Evolutionary conservation across 768 basidiomycete species (phyloP).

Genomic region (Panaeolus cyanescens): DNA sequence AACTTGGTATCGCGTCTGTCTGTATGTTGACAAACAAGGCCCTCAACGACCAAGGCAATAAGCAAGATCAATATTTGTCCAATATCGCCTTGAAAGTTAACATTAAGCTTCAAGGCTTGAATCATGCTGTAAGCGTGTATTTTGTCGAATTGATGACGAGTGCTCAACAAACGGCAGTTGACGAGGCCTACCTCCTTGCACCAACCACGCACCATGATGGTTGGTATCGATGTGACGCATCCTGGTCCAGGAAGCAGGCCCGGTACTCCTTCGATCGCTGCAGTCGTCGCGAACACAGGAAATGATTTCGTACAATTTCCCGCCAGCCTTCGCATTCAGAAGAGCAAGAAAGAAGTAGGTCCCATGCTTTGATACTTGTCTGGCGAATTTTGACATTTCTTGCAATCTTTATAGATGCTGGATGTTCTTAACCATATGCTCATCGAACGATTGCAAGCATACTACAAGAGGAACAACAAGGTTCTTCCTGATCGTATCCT

Average conservation of each 20-base stretch:
- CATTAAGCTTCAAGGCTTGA: slow-evolving; percentile 80
- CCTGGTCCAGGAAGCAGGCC: slow-evolving; percentile 65
- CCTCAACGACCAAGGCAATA: slow-evolving; percentile 42
- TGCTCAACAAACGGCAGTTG: slow-evolving; percentile 44
- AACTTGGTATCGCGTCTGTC: slow-evolving; percentile 75
- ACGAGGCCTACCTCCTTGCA: slow-evolving; percentile 58
- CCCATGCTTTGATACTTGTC: neutral
- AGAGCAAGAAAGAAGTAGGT: slow-evolving; percentile 48
- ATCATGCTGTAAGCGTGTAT: slow-evolving; percentile 51
- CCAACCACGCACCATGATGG: slow-evolving; percentile 74
- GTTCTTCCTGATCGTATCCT: slow-evolving; percentile 66
- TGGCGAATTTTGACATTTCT: neutral
- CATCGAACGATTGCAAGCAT: slow-evolving; percentile 64
- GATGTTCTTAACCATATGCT: slow-evolving; percentile 67
- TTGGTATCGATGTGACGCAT: slow-evolving; percentile 86
- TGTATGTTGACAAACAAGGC: slow-evolving; percentile 72
- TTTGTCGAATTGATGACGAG: slow-evolving; percentile 7
- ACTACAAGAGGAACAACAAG: slow-evolving; percentile 50
- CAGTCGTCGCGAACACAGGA: slow-evolving; percentile 79
- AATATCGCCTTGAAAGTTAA: slow-evolving; percentile 85
- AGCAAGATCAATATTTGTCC: slow-evolving; percentile 81
- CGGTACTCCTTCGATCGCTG: slow-evolving; percentile 83
- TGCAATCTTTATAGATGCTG: slow-evolving; percentile 59
- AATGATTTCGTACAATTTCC: slow-evolving; percentile 75
- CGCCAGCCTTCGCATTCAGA: slow-evolving; percentile 69